Conservation (phyloP, 2,329 filamentous ascomycete genomes). For the Pyrenophora graminea region DNA sequence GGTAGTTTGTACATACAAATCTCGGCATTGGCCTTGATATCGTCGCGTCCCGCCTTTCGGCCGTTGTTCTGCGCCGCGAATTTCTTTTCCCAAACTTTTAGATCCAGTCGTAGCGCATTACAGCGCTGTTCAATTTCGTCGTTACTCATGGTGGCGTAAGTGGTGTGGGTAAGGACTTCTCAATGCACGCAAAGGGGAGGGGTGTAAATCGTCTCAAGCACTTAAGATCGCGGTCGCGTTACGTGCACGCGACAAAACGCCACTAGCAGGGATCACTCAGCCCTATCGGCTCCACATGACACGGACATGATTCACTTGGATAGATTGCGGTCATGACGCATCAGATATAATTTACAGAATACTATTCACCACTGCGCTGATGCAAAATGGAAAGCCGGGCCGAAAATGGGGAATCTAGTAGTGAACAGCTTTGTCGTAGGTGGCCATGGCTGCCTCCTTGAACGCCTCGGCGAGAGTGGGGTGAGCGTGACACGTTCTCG, state of each 20-base stretch:
- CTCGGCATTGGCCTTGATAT: constrained; percentile 72
- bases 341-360: constrained; percentile 47
- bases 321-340: constrained; percentile 32
- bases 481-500: constrained; percentile 91
- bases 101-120: constrained; percentile 79
- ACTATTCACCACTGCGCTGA: constrained; percentile 49
- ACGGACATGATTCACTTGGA: constrained; percentile 7
- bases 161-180: constrained; percentile 4
- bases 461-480: constrained; percentile 96
- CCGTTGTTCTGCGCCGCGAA: constrained; percentile 68
- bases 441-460: constrained; percentile 99
- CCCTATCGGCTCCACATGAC: constrained; percentile 25
- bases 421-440: constrained; percentile 93
- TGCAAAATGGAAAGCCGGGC: constrained; percentile 37
- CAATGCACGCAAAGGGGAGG: constrained; percentile 17
- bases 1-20: constrained; percentile 62
- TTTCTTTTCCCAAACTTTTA: constrained; percentile 74
- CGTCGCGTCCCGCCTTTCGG: constrained; percentile 71
- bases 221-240: constrained; percentile 37
- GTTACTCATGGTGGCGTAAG: constrained; percentile 32
- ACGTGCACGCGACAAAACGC: constrained; percentile 27
- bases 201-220: constrained; percentile 21
- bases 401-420: constrained; percentile 60
- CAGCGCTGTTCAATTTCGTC: constrained; percentile 62
- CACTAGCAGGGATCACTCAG: constrained; percentile 25